A percentile compares a stretch with the other conserved stretches of the same genome.
Evolutionary conservation across 208 protist genomes (phyloP).

Genomic region (Entamoeba invadens): DNA sequence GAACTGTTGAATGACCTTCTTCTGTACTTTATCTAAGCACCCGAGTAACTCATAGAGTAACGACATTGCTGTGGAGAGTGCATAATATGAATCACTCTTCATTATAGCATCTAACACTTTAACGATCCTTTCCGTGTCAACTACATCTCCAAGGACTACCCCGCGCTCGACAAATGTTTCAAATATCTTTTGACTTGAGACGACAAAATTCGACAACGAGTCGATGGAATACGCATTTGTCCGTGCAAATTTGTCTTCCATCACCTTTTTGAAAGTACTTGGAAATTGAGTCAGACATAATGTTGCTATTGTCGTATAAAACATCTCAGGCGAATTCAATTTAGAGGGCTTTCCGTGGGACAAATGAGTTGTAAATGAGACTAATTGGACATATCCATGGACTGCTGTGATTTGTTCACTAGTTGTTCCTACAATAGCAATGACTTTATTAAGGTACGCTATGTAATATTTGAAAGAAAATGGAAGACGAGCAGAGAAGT

Average conservation of each 20-base stretch:
- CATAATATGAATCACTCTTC: not conserved
- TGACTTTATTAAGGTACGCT: not conserved
- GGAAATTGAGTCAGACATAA: not conserved
- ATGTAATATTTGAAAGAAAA: not conserved
- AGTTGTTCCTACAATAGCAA: not conserved
- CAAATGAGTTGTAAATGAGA: not conserved
- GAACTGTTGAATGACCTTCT: not conserved
- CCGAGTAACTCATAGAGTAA: not conserved
- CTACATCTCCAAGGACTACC: not conserved
- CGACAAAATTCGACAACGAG: not conserved
- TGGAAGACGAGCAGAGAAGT: not conserved
- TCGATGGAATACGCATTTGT: not conserved
- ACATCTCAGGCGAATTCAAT: not conserved
- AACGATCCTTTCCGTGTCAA: not conserved
- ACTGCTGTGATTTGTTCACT: not conserved
- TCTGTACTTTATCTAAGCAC: not conserved
- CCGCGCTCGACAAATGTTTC: not conserved
- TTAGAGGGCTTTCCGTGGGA: not conserved
- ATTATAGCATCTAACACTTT: not conserved
- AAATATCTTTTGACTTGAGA: not conserved
- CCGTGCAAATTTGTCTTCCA: not conserved
- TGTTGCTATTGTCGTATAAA: not conserved
- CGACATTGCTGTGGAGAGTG: not conserved
- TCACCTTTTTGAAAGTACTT: not conserved
- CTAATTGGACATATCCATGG: not conserved